Percentiles rank a stretch among this genome's conserved stretches.
These are phyloP conservation scores for Sporothrix phasma DNA, from an alignment of 2,329 filamentous ascomycete species.

Conservation along the genomic window DNA sequence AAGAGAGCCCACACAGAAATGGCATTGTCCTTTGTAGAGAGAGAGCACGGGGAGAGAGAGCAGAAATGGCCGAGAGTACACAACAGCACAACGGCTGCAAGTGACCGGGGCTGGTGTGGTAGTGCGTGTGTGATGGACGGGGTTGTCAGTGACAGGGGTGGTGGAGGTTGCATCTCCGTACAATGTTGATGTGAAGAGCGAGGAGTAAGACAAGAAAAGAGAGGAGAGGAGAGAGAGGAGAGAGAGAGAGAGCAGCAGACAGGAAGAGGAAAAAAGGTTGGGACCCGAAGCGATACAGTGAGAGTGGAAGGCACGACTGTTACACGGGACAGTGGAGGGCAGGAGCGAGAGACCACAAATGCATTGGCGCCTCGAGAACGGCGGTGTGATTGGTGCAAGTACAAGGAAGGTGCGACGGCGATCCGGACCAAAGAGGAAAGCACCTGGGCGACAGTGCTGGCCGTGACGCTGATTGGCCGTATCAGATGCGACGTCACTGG, in stretches of 20 bases:
- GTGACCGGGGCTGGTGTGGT: slow-evolving; percentile 6
- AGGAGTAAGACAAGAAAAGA: no score
- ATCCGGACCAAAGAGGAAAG: slow-evolving; percentile 3
- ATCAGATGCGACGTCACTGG: slow-evolving; percentile 24
- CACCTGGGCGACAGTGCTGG: no score
- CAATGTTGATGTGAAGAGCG: background rate
- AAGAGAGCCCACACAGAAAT: background rate
- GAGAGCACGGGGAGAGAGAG: no score
- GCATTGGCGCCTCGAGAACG: slow-evolving; percentile 3
- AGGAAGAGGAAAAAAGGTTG: background rate
- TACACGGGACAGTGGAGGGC: background rate
- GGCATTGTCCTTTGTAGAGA: no score
- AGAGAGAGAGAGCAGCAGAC: background rate
- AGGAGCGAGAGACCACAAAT: background rate
- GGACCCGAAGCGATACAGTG: background rate
- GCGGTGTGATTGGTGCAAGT: slow-evolving; percentile 8
- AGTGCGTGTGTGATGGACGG: slow-evolving; percentile 6
- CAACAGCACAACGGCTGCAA: background rate
- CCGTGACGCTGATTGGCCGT: slow-evolving; percentile 23
- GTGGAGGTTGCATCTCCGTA: background rate
- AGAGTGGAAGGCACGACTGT: background rate
- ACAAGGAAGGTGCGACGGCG: background rate
- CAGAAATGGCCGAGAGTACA: background rate
- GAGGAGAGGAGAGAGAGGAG: background rate
- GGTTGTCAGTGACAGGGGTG: slow-evolving; percentile 1